Evolutionary conservation across 1,284 basidiomycete species (phyloP), one percentile per base, ranked within the genome.

Genomic region (Blastosporella zonata): DNA sequence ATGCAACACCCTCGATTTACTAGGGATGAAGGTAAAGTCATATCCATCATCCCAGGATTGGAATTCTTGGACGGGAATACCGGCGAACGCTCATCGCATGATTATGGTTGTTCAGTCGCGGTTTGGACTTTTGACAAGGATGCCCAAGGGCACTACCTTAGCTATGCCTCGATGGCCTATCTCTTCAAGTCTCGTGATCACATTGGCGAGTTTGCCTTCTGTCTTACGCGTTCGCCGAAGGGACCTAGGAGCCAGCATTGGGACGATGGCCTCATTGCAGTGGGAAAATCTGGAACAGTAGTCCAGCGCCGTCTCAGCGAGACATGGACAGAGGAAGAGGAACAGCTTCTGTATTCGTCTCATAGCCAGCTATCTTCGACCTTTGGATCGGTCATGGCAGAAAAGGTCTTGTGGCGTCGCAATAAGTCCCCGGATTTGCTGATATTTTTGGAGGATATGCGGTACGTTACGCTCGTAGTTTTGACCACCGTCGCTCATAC

Each of bases 71-170:
- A 42, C 13, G 28, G 15, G 10, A 6, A 6, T 12, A 27, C 40
- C 18, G 40, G 40, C 2, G 17, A 42, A 15, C 40, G 13, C 18
- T 29, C 27, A 2, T 20, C 9, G 1, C 40, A 42, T 31, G 17
- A 29, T 10, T 31, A 31, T 23, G 46, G 46, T 5, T 40, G 27
- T 12, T 41, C 46, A 4, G 27, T 47, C 10, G 38, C 13, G 8
- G 39, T 47, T 6, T 47, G 46, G 46, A 40, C 29, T 15, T 28
- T 47, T 9, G 37, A 22, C 9, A 40, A 35, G 21, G 46, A 47
- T 25, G 27, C n/a, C 10, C 29, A 41, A 6, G 46, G 38, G 13
- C 12, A 6, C 34, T 34, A 25, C 28, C 38, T 41, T 17, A 17
- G 18, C 6, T 38, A 41, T 22, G 46, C 46, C 1, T 22, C 37